Evolutionary conservation across 2,329 filamentous ascomycete genomes (phyloP).

Genomic region (Coleophoma crateriformis): DNA sequence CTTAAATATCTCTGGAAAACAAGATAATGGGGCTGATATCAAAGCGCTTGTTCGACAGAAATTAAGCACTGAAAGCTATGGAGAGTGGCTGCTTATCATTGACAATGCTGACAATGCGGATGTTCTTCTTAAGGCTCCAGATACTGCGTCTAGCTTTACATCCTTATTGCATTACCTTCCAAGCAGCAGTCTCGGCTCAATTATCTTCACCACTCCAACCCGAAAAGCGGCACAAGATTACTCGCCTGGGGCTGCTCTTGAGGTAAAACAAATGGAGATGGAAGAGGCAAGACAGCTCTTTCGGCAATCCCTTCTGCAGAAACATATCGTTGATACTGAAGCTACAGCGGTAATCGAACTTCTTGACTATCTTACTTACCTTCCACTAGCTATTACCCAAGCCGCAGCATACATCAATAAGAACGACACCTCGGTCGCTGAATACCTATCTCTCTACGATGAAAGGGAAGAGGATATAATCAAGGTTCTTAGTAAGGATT

Average conservation of each 20-base stretch:
- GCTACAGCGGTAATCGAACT: neutral
- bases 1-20: neutral
- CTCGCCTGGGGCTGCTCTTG: neutral
- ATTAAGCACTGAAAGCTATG: neutral
- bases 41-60: neutral
- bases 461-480: slow-evolving; percentile 2
- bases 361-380: neutral
- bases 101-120: slow-evolving; percentile 27
- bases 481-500: slow-evolving; percentile 3
- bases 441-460: slow-evolving; percentile 1
- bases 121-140: neutral
- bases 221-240: neutral
- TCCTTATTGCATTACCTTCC: neutral
- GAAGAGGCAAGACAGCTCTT: neutral
- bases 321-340: neutral
- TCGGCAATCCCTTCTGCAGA: slow-evolving; percentile 7
- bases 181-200: neutral
- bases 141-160: neutral
- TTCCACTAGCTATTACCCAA: slow-evolving; percentile 5
- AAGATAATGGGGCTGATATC: neutral
- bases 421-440: neutral
- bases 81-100: slow-evolving; percentile 27
- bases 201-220: slow-evolving; percentile 4
- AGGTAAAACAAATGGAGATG: neutral
- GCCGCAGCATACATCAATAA: slow-evolving; percentile 2